Conservation (phyloP, 495 filamentous ascomycete genomes). For the Hyaloscypha finlandica region DNA sequence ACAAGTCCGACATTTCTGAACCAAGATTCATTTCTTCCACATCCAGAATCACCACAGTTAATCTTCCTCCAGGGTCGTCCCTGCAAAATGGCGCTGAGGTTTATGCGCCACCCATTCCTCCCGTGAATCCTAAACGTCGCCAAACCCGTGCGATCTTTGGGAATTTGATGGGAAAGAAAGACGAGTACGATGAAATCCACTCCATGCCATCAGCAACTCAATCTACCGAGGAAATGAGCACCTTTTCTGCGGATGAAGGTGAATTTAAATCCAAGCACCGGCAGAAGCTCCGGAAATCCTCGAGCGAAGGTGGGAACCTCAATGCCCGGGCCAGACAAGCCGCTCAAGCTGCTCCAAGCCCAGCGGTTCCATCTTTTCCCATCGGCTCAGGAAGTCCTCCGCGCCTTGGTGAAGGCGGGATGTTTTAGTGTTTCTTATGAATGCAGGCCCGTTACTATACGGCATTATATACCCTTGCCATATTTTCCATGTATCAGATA, state of each 20-base stretch:
- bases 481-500: constrained; percentile 21
- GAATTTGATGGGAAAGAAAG: constrained; percentile 40
- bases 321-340: constrained; percentile 32
- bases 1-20: constrained; percentile 79
- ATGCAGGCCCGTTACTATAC: neutral
- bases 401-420: constrained; percentile 26
- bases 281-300: constrained; percentile 30
- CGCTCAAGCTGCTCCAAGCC: constrained; percentile 27
- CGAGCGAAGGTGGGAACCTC: constrained; percentile 34
- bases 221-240: constrained; percentile 32
- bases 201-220: constrained; percentile 26
- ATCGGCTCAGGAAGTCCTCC: constrained; percentile 19
- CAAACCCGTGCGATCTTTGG: constrained; percentile 58
- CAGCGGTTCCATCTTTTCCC: constrained; percentile 29
- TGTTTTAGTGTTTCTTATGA: constrained; percentile 30
- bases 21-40: constrained; percentile 79
- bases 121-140: constrained; percentile 70
- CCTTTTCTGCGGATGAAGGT: constrained; percentile 34
- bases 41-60: constrained; percentile 68
- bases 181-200: constrained; percentile 23
- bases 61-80: constrained; percentile 53
- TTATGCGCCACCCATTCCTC: constrained; percentile 60
- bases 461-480: constrained; percentile 19
- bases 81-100: constrained; percentile 32
- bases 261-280: constrained; percentile 16